phyloP scores from a whole-genome alignment of 2,329 filamentous ascomycete genomes.

The Chaetomiaceae sp. region DNA sequence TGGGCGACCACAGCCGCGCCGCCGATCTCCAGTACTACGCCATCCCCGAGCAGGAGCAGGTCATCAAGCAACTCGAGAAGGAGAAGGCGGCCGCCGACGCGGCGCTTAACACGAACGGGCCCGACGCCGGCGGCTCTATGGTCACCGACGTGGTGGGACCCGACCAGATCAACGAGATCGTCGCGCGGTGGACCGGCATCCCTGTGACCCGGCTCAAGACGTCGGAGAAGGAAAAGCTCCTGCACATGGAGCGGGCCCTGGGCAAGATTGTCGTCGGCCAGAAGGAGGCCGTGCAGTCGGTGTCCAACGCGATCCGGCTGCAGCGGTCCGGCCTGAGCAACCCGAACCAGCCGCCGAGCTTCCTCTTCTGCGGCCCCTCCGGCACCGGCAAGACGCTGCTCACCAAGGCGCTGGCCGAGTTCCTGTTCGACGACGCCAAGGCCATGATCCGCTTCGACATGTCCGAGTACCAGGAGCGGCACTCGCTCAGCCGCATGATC shows the following conservation, averaged over 20 bases:
- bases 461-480: constrained; percentile 98
- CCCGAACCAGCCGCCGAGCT: constrained; percentile 93
- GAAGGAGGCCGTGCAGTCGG: constrained; percentile 84
- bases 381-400: constrained; percentile 97
- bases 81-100: constrained; percentile 76
- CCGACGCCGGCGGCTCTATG: constrained; percentile 62
- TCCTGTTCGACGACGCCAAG: constrained; percentile 95
- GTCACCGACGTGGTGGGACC: constrained; percentile 91
- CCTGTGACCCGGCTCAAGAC: constrained; percentile 91
- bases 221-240: constrained; percentile 95
- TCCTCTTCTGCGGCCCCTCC: constrained; percentile 97
- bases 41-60: constrained; percentile 80
- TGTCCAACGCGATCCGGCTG: constrained; percentile 92
- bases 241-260: constrained; percentile 89
- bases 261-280: constrained; percentile 85
- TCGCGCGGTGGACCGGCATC: constrained; percentile 96
- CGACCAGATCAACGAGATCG: constrained; percentile 98
- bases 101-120: constrained; percentile 48
- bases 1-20: constrained; percentile 75
- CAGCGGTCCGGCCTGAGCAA: constrained; percentile 92
- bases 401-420: constrained; percentile 94
- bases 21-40: constrained; percentile 96
- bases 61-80: constrained; percentile 74
- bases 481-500: constrained; percentile 94
- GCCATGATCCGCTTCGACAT: constrained; percentile 99